Percentiles rank a stretch among this genome's conserved stretches.
Conservation (phyloP, 2,329 filamentous ascomycete species). For the Penicillium brevicompactum region DNA sequence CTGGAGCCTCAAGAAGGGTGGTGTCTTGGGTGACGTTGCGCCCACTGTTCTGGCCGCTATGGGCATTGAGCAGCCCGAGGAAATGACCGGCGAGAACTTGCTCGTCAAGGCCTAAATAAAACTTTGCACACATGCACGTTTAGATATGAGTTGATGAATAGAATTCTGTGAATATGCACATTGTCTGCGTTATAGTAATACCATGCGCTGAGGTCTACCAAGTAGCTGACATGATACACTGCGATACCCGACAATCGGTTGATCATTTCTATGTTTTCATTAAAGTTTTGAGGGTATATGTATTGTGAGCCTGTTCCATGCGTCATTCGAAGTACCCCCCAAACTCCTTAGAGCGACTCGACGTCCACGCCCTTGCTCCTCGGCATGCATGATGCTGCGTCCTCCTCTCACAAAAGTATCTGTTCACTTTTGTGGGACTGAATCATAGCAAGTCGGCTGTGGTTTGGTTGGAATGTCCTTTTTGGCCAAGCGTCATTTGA, state of each 20-base stretch:
- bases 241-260: neutral
- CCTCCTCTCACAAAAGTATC: neutral
- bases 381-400: neutral
- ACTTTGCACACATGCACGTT: conserved; percentile 15
- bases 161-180: conserved; percentile 26
- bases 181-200: neutral
- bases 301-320: conserved; percentile 6
- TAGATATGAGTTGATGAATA: conserved; percentile 27
- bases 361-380: neutral
- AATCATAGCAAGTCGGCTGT: neutral
- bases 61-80: conserved; percentile 85
- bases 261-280: conserved; percentile 1
- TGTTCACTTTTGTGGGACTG: neutral
- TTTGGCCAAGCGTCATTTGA: neutral
- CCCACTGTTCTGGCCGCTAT: conserved; percentile 90
- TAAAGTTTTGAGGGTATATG: conserved; percentile 20
- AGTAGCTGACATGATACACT: neutral
- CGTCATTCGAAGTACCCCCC: neutral
- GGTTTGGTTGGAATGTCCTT: conserved; percentile 1
- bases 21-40: conserved; percentile 95
- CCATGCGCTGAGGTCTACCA: neutral
- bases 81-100: conserved; percentile 87
- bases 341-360: neutral
- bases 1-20: conserved; percentile 80
- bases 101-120: conserved; percentile 65